phyloP scores from a whole-genome alignment of 2,329 filamentous ascomycete genomes.

The Aspergillus phoenicis region DNA sequence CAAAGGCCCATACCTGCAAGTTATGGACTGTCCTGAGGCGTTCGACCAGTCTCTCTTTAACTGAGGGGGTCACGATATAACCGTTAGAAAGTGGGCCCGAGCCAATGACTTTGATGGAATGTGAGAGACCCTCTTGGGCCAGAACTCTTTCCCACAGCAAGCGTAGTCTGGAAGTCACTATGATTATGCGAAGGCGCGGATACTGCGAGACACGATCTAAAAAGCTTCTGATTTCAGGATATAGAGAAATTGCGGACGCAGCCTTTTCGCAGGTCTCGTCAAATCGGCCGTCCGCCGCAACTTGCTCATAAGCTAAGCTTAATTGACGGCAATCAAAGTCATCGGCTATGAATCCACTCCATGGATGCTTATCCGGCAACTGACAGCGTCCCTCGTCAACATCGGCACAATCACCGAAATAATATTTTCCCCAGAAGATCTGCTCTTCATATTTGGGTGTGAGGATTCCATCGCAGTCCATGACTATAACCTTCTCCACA shows the following conservation, averaged over 20 bases:
- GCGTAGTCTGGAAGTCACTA: slow-evolving; percentile 60
- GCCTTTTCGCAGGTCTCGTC: slow-evolving; percentile 50
- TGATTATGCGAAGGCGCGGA: slow-evolving; percentile 48
- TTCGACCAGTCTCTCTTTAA: slow-evolving; percentile 55
- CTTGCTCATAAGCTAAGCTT: slow-evolving; percentile 56
- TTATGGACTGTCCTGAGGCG: slow-evolving; percentile 39
- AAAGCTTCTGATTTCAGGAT: slow-evolving; percentile 53
- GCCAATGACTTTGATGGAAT: slow-evolving; percentile 55
- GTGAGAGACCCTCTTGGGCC: slow-evolving; percentile 43
- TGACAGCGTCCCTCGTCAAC: no score
- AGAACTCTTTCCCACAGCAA: slow-evolving; percentile 61
- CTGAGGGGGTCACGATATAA: slow-evolving; percentile 53
- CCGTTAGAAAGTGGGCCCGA: slow-evolving; percentile 52
- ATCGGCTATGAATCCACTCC: slow-evolving; percentile 34
- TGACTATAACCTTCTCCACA: no score
- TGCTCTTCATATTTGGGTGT: no score
- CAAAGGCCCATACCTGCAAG: slow-evolving; percentile 58
- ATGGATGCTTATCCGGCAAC: slow-evolving; percentile 21
- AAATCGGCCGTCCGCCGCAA: slow-evolving; percentile 41
- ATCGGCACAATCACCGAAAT: no score
- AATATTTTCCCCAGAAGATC: no score
- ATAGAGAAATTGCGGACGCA: slow-evolving; percentile 46
- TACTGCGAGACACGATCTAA: slow-evolving; percentile 38
- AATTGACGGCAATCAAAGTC: slow-evolving; percentile 60
- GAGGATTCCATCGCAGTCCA: no score